phyloP scores from a whole-genome alignment of 768 basidiomycete genomes.

The Serendipita vermifera region DNA sequence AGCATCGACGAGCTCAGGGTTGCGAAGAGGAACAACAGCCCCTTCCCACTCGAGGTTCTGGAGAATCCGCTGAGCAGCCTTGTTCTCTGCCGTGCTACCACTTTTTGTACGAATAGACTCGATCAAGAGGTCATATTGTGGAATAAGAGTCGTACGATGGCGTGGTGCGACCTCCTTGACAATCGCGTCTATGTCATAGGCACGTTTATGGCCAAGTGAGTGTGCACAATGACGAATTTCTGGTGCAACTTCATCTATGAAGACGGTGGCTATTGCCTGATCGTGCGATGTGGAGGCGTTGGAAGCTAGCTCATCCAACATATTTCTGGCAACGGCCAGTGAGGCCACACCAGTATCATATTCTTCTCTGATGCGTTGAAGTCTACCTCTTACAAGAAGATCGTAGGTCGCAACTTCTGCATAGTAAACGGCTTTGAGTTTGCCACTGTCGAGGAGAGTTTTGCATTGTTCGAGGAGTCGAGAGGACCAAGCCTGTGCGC shows the following conservation, averaged over 20 bases:
- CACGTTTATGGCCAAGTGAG: slow-evolving; percentile 60
- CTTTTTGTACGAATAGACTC: slow-evolving; percentile 32
- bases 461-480: slow-evolving; percentile 65
- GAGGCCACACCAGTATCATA: slow-evolving; percentile 61
- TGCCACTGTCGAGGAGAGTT: slow-evolving; percentile 38
- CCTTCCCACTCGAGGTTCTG: slow-evolving; percentile 64
- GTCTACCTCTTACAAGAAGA: slow-evolving; percentile 69
- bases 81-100: slow-evolving; percentile 26
- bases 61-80: slow-evolving; percentile 38
- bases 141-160: slow-evolving; percentile 48
- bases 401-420: slow-evolving; percentile 68
- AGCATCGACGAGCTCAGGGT: slow-evolving; percentile 82
- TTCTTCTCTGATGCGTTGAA: slow-evolving; percentile 61
- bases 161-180: slow-evolving; percentile 47
- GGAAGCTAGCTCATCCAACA: slow-evolving; percentile 56
- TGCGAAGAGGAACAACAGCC: slow-evolving; percentile 69
- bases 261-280: slow-evolving; percentile 73
- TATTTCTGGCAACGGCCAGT: slow-evolving; percentile 59
- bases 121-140: slow-evolving; percentile 45
- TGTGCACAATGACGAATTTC: slow-evolving; percentile 90
- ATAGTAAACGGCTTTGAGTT: slow-evolving; percentile 40
- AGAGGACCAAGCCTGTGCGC: slow-evolving; percentile 65
- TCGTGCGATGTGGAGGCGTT: slow-evolving; percentile 61
- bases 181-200: slow-evolving; percentile 72
- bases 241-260: slow-evolving; percentile 78